Evolutionary conservation across 768 basidiomycete genomes (phyloP).

Genomic region (Flagelloscypha sp.): DNA sequence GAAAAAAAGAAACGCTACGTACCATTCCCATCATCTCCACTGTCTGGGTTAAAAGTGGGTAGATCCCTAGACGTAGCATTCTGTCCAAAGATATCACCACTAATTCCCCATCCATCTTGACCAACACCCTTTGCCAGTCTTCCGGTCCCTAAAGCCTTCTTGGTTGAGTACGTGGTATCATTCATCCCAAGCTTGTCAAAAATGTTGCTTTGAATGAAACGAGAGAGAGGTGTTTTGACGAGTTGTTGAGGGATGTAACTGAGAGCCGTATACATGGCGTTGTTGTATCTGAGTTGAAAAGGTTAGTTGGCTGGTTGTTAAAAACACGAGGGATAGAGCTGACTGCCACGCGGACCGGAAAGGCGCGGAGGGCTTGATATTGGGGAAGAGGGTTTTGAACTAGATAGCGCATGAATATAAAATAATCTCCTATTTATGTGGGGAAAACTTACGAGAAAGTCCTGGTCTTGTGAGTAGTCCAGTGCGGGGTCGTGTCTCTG

Average conservation of each 20-base stretch:
- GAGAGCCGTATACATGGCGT: conserved; percentile 14
- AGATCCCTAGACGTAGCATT: not conserved
- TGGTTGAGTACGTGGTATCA: conserved; percentile 11
- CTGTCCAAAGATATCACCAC: not conserved
- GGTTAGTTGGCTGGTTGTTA: too few species aligned
- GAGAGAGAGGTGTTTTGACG: conserved; percentile 1
- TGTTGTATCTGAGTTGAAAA: too few species aligned
- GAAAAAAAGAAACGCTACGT: too few species aligned
- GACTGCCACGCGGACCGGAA: conserved; percentile 13
- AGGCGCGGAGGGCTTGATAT: conserved; percentile 13
- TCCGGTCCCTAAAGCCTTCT: not conserved
- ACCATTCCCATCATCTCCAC: too few species aligned
- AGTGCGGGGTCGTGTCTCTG: too few species aligned
- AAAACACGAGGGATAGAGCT: too few species aligned
- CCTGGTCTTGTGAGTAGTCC: too few species aligned
- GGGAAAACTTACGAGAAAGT: too few species aligned
- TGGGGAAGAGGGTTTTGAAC: too few species aligned
- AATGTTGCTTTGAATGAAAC: conserved; percentile 10
- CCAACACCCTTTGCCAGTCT: not conserved
- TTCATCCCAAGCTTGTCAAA: conserved; percentile 12
- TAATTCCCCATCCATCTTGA: not conserved
- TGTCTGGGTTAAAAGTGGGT: not conserved
- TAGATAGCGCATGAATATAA: too few species aligned
- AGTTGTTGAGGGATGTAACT: conserved; percentile 10
- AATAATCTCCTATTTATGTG: too few species aligned